Evolutionary conservation across 176 grass and related monocot genomes (phyloP), one percentile per base, ranked within the genome.

Genomic region (Poa pratensis): DNA sequence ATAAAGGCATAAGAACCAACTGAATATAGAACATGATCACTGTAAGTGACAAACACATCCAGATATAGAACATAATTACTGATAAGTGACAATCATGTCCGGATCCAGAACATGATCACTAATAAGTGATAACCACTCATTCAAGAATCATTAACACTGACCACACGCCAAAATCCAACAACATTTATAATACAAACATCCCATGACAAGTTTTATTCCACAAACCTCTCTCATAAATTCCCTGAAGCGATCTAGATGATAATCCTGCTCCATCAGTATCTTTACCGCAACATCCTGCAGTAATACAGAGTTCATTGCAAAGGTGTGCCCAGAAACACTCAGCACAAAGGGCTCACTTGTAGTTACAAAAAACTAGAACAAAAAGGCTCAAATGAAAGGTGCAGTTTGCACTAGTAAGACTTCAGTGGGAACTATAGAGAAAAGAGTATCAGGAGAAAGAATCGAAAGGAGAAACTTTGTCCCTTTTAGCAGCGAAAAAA

Each of bases 201-300:
- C 14, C 17, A 78, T 49, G 46, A 5, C 67, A 78, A 59, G 51
- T 53, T 34, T 51, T 30, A 26, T 79, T 90, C 34, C 88, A 63
- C 80, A 81, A 64, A 98, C 96, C 96, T 98, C 96, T 81, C 96
- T 93, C 90, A 95, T 89, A 80, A 98, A 98, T 55, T 98, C 96
- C 39, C 89, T 94, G 20, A 98, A 74, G 20, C 83, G 91, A 16
- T 95, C 96, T 69, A 90, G 86, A 90, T 94, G 96, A 57, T 95
- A 98, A 92, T 98, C 96, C 84, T 98, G 96, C 75, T 98, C 93
- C 88, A 98, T 98, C 43, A 98, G 88, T 89, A 95, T 95, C 84
- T 98, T 98, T 73, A 98, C 96, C 43, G 93, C 96, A 86, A 98
- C 93, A 90, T 98, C 96, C 96, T 98, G 79, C 43, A 45, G 63